Evolutionary conservation across 2,329 filamentous ascomycete genomes (phyloP).

Genomic region (Saccharata proteae): DNA sequence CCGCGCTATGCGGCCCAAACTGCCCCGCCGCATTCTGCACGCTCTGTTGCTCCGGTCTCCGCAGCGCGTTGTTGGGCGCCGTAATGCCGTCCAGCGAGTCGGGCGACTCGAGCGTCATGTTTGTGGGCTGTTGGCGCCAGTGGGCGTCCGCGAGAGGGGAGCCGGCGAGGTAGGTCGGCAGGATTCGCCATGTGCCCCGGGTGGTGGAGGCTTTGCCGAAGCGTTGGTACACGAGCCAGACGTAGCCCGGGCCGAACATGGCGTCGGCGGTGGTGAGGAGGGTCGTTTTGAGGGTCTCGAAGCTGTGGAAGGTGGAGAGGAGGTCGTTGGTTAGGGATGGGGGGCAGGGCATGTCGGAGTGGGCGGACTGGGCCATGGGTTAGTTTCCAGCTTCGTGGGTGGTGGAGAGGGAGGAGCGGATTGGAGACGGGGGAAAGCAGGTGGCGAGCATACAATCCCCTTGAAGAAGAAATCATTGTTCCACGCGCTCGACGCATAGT

Average conservation of each 20-base stretch:
- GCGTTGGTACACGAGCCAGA: constrained; percentile 65
- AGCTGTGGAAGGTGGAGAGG: constrained; percentile 61
- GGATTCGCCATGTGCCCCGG: constrained; percentile 49
- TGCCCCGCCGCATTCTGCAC: constrained; percentile 27
- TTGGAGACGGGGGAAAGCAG: neutral
- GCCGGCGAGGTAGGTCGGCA: constrained; percentile 85
- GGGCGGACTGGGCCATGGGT: constrained; percentile 14
- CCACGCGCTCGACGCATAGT: constrained; percentile 90
- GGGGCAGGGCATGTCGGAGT: constrained; percentile 36
- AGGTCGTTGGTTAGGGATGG: constrained; percentile 47
- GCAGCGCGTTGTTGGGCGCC: neutral
- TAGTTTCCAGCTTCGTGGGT: constrained; percentile 9
- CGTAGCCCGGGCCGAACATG: constrained; percentile 96
- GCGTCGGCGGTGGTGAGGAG: constrained; percentile 67
- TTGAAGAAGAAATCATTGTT: constrained; percentile 84
- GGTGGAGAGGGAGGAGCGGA: constrained; percentile 9
- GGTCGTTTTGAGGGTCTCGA: constrained; percentile 70
- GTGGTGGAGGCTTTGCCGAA: constrained; percentile 32
- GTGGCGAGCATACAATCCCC: constrained; percentile 27
- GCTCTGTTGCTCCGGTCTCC: neutral
- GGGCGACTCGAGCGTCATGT: constrained; percentile 52
- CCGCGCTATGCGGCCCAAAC: constrained; percentile 22
- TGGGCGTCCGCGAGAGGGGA: constrained; percentile 78
- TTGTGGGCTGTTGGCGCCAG: constrained; percentile 55
- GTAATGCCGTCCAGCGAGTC: constrained; percentile 15